Percentiles rank a stretch among this genome's conserved stretches.
Conservation (phyloP, 768 basidiomycete species). For the Collybia sordida region DNA sequence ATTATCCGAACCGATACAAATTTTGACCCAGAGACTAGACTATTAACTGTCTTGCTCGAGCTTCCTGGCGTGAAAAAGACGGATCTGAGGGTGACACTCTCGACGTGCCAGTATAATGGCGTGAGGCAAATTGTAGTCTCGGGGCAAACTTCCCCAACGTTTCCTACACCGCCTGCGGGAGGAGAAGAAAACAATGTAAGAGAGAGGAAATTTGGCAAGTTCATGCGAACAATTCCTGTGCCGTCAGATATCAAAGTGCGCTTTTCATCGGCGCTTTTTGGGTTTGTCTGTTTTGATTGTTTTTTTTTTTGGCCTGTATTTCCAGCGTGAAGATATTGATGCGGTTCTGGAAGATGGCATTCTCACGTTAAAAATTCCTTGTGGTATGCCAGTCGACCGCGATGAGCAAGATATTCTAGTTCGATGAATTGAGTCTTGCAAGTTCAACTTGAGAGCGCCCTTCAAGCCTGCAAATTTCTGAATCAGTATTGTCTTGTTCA, state of each 20-base stretch:
- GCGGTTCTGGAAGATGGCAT: constrained; percentile 62
- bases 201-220: constrained; percentile 56
- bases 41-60: constrained; percentile 62
- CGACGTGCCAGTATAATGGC: constrained; percentile 59
- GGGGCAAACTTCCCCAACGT: constrained; percentile 42
- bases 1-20: constrained; percentile 61
- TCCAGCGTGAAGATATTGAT: constrained; percentile 48
- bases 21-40: constrained; percentile 49
- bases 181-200: constrained; percentile 23
- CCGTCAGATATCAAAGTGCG: constrained; percentile 57
- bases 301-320: constrained; percentile 15
- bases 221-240: constrained; percentile 51
- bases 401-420: constrained; percentile 53
- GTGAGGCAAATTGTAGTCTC: constrained; percentile 60
- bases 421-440: constrained; percentile 31
- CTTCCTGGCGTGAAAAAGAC: constrained; percentile 63
- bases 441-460: no score
- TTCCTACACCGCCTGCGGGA: constrained; percentile 29
- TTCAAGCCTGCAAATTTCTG: constrained; percentile 1
- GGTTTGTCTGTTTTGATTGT: constrained; percentile 15
- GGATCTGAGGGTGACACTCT: constrained; percentile 59
- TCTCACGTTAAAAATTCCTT: constrained; percentile 53
- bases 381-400: constrained; percentile 41
- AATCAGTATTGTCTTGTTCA: background rate
- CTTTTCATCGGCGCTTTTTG: constrained; percentile 16